Base-by-base conservation (phyloP, 371 early-diverging fungal species). In the Batkoa obscura region DNA sequence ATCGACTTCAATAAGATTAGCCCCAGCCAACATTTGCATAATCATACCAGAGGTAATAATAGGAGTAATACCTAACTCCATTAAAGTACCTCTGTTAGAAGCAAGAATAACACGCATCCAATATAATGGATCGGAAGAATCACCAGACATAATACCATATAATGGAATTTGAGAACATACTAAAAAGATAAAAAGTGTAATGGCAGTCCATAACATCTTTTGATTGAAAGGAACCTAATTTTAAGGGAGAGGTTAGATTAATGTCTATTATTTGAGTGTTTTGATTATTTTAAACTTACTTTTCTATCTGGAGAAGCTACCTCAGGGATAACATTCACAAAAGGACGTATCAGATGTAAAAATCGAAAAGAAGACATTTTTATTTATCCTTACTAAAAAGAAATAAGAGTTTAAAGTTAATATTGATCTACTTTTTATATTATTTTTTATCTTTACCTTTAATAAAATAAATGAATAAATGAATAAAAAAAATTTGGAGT, bases 91-190 rank as follows among this genome's bases (percentile, higher is more conserved):
- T 65, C 99, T 82, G 78, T 96, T 99, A 43, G 95, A 91, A 43
- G 99, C 99, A 63, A 99, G 81, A 69, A 99, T 97, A 51, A 91
- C 92, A 72, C 99, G 88, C 82, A 99, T 83, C 97, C 98, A 99
- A 77, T 90, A 98, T 60, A 99, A 79, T 38, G 99, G 99, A 73
- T 96, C 96, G 38, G 93, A 86, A 9, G 90, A 88, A 64, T 97
- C 94, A 8, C 86, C 88, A 43, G 94, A 93, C 84, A 96, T 89
- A 70, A 99, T 99, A 59, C 99, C 99, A 74, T 95, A 99, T 55
- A 99, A 76, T 35, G 99, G 99, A 53, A 99, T 90, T 73, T 99
- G 99, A 31, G 99, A 99, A 74, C 94, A 91, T 58, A 99, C 94
- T 66, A 99, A 72, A 75, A 93, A 99, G 60, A 95, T 90, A 66